Evolutionary conservation across 1,139 yeast species (phyloP).

Genomic region (Chernovozyma aurita): DNA sequence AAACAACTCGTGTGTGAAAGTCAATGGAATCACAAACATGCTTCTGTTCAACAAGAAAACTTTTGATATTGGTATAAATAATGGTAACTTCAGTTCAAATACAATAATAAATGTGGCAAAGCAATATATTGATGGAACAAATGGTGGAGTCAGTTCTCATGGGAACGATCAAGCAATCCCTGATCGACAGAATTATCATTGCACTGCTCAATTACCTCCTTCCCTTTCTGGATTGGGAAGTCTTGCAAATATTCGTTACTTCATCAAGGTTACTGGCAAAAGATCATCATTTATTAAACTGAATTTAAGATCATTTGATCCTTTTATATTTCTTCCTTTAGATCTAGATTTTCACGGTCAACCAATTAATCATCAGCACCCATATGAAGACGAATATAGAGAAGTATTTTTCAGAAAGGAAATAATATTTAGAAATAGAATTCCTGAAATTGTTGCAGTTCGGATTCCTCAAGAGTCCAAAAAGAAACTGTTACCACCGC

Average conservation of each 20-base stretch:
- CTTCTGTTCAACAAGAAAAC: slow-evolving; percentile 30
- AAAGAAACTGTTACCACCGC: slow-evolving; percentile 16
- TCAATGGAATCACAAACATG: slow-evolving; percentile 39
- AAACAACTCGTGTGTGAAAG: slow-evolving; percentile 43
- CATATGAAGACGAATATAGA: slow-evolving; percentile 20
- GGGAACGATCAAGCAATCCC: slow-evolving; percentile 4
- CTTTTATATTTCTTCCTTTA: slow-evolving; percentile 51
- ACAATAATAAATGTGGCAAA: slow-evolving; percentile 20
- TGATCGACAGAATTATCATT: slow-evolving; percentile 28
- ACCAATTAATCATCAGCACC: slow-evolving; percentile 1
- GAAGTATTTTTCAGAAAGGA: slow-evolving; percentile 42
- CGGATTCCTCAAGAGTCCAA: slow-evolving; percentile 18
- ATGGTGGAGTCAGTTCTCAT: background rate
- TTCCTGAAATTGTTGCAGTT: slow-evolving; percentile 44
- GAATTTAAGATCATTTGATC: slow-evolving; percentile 45
- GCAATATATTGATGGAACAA: slow-evolving; percentile 10
- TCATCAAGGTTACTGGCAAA: slow-evolving; percentile 56
- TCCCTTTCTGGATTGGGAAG: slow-evolving; percentile 45
- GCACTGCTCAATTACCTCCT: slow-evolving; percentile 50
- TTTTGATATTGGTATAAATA: slow-evolving; percentile 30
- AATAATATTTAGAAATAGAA: slow-evolving; percentile 30
- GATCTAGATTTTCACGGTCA: slow-evolving; percentile 21
- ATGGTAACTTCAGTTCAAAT: slow-evolving; percentile 28
- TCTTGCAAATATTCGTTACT: slow-evolving; percentile 47
- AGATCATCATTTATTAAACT: slow-evolving; percentile 49